A percentile compares a stretch with the other conserved stretches of the same genome.
phyloP scores from a whole-genome alignment of 208 protist genomes.

The Trypanosoma congolense region DNA sequence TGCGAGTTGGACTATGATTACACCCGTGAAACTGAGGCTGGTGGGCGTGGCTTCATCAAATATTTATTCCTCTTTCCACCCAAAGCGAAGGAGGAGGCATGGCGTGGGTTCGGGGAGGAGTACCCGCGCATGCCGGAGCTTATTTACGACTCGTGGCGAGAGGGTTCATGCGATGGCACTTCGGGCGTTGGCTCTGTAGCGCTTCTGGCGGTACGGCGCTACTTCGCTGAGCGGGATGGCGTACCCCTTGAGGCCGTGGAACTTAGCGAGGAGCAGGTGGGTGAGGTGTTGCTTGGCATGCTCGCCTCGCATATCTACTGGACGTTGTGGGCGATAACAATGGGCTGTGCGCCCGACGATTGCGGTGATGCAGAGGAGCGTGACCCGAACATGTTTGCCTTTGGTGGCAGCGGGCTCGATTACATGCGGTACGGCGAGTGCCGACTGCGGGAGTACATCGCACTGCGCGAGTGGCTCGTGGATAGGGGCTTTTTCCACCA shows the following conservation, averaged over 20 bases:
- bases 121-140: slow-evolving; percentile 73
- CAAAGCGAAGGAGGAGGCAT: slow-evolving; percentile 32
- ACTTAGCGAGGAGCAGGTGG: slow-evolving; percentile 48
- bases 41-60: slow-evolving; percentile 77
- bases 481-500: background rate
- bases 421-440: slow-evolving; percentile 79
- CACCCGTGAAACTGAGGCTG: slow-evolving; percentile 57
- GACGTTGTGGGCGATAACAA: slow-evolving; percentile 72
- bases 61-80: slow-evolving; percentile 60
- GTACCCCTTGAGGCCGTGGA: slow-evolving; percentile 9
- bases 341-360: slow-evolving; percentile 58
- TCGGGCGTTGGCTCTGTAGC: slow-evolving; percentile 8
- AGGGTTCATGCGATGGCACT: background rate
- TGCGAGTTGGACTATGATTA: slow-evolving; percentile 87
- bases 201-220: slow-evolving; percentile 15
- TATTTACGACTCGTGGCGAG: slow-evolving; percentile 57
- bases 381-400: slow-evolving; percentile 54
- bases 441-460: slow-evolving; percentile 71
- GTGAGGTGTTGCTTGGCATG: slow-evolving; percentile 74
- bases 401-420: slow-evolving; percentile 75
- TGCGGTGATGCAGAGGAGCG: slow-evolving; percentile 11
- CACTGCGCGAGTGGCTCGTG: slow-evolving; percentile 58
- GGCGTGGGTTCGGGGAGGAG: slow-evolving; percentile 45
- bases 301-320: slow-evolving; percentile 72
- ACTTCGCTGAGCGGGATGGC: slow-evolving; percentile 18